A percentile compares a stretch with the other conserved stretches of the same genome.
These are phyloP conservation scores for Aotearoamyces nothofagi DNA, from an alignment of 2,329 filamentous ascomycete genomes.

Conservation along the genomic window DNA sequence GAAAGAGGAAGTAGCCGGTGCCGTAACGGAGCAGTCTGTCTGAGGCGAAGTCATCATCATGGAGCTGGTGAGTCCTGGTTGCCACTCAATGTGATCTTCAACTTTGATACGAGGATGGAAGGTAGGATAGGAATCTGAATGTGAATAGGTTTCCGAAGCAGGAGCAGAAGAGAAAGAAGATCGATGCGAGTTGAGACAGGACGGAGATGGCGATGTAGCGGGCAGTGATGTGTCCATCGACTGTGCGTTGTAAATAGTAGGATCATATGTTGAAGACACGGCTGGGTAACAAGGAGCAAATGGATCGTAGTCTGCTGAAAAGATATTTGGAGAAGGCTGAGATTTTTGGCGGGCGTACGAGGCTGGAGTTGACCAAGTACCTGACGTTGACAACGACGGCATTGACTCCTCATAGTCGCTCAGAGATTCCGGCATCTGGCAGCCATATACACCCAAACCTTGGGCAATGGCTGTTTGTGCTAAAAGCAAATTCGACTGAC, in stretches of 20 bases:
- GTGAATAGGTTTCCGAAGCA: slow-evolving; percentile 16
- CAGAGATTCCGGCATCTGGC: slow-evolving; percentile 14
- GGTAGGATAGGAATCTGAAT: slow-evolving; percentile 15
- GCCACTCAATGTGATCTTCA: slow-evolving; percentile 17
- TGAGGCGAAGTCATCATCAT: slow-evolving; percentile 15
- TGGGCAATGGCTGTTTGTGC: slow-evolving; percentile 15
- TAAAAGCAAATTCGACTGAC: too few species aligned
- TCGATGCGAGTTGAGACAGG: slow-evolving; percentile 16
- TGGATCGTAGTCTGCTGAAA: slow-evolving; percentile 34
- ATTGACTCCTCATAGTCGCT: slow-evolving; percentile 9
- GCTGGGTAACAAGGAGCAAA: slow-evolving; percentile 31
- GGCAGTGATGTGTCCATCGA: slow-evolving; percentile 19
- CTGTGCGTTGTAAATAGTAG: slow-evolving; percentile 27
- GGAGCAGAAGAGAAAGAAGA: slow-evolving; percentile 20
- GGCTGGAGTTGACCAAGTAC: slow-evolving; percentile 8
- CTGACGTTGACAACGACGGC: too few species aligned
- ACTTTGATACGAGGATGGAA: slow-evolving; percentile 18
- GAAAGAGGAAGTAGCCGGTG: slow-evolving; percentile 11
- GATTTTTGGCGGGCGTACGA: slow-evolving; percentile 11
- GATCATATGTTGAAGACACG: slow-evolving; percentile 26
- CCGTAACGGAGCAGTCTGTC: slow-evolving; percentile 10
- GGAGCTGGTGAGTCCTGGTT: slow-evolving; percentile 6
- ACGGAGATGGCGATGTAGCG: slow-evolving; percentile 15
- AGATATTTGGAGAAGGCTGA: slow-evolving; percentile 24
- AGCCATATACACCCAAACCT: slow-evolving; percentile 17